Base-by-base conservation (phyloP, 2,329 filamentous ascomycete genomes). In the Fusarium metavorans region DNA sequence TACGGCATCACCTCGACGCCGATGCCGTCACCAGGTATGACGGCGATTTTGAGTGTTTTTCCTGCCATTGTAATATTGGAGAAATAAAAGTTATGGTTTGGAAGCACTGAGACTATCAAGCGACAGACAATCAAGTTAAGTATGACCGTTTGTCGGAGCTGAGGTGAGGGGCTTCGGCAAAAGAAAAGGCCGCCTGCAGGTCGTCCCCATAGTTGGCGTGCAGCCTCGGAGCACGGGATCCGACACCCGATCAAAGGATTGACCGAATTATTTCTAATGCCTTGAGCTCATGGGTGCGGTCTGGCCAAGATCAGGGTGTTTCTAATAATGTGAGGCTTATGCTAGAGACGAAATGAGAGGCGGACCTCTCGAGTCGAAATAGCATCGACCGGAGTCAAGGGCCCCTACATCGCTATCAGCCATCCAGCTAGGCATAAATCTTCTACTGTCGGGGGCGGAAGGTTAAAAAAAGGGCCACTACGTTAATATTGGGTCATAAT, bases 21-120 rank as follows among this genome's bases (percentile, higher is more conserved):
- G 70, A 94, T 93, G 64, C 92, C 92, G 77, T 94, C 92, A 9
- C 90, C 92, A 0, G 91, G 91, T 64, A 94, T 92, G 34, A 86
- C 87, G n/a, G 91, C 91, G 70, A 93, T 91, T 10, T 68, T 78
- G 60, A 81, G 65, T 8, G 71, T 35, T 50, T 78, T 78, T 3
- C 43, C 11, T 9, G 72, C 86, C 72, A 92, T 82, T 4, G 2
- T 20, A 18, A 25, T 6, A 14, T n/a, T 14, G 13, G 4, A 25
- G n/a, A 13, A 10, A 18, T 13, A 32, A 20, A 20, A n/a, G n/a
- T 6, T 39, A 6, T 18, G 8, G 30, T 18, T 13, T 35, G 30
- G 6, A 25, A 5, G 35, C 34, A 8, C 5, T 7, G 10, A 32
- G 6, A 32, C 25, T 32, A 61, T 34, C 10, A 27, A 37, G 18